Evolutionary conservation across 2,329 filamentous ascomycete species (phyloP), one percentile per base, ranked within the genome.

Genomic region (Aspergillus candidus): DNA sequence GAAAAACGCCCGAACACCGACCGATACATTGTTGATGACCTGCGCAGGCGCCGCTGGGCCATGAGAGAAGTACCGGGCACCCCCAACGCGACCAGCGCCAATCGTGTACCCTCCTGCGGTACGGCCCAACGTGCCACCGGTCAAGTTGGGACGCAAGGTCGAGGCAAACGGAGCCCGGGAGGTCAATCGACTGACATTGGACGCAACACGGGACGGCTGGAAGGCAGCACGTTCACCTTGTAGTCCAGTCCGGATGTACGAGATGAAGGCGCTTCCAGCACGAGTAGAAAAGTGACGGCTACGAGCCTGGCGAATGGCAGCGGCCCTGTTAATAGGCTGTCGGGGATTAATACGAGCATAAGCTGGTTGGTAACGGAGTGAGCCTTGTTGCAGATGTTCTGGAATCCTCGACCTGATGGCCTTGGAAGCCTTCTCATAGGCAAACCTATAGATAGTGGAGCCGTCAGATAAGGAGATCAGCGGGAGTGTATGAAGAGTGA

Each of bases 21-120:
- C 83, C 11, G 88, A 94, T n/a, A 96, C 91, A 67, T 95, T 95
- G 66, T 93, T 86, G 40, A 97, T 80, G 37, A 97, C 88, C 65
- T 97, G 88, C 1, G 90, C 88, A 32, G 88, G 89, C 6, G 84
- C 80, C 8, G 87, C 84, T 1, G 91, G 88, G 1, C 82, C 80
- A 69, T 96, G 90, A 1, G 88, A 94, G 70, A 97, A 97, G 72
- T 91, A 91, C 53, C 91, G 79, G 17, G 83, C 81, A 35, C 84
- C 86, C 53, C 86, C 82, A 46, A 80, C 65, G 37, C 82, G 76
- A 29, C 83, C 84, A 39, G 82, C 79, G 27, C 87, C 87, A 44
- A 77, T 70, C 32, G 87, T 71, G 51, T 98, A 98, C n/a, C 93
- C 93, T 53, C 91, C 89, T 6, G 90, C 87, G 32, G 87, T 88